Conservation (phyloP, 148 eudicot genomes). For the Tetragonia tetragonoides region DNA sequence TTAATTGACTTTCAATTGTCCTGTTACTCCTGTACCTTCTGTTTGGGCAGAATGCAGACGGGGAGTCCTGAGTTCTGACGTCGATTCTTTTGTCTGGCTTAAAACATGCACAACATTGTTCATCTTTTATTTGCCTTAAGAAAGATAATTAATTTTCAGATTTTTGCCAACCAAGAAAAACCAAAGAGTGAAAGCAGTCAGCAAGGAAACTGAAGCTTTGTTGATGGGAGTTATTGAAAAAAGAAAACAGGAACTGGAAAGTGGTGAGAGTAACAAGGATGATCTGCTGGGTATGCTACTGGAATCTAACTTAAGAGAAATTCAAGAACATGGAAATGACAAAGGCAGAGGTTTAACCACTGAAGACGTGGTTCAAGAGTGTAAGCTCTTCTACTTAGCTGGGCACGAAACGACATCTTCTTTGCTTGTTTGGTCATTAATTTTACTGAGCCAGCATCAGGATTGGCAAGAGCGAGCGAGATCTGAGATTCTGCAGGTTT, state of each 20-base stretch:
- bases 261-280: neutral
- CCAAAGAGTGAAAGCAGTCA: constrained; percentile 12
- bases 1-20: no score
- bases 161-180: constrained; percentile 22
- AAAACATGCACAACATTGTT: no score
- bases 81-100: no score
- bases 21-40: no score
- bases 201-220: constrained; percentile 12
- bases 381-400: constrained; percentile 27
- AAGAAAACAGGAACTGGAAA: constrained; percentile 5
- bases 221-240: constrained; percentile 20
- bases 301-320: constrained; percentile 9
- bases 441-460: constrained; percentile 24
- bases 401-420: constrained; percentile 18
- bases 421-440: constrained; percentile 16
- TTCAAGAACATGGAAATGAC: constrained; percentile 3
- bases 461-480: constrained; percentile 29
- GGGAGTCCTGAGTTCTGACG: no score
- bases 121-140: no score
- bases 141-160: no score
- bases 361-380: constrained; percentile 28
- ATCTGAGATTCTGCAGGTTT: constrained; percentile 16
- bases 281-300: constrained; percentile 17
- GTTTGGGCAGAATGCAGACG: no score
- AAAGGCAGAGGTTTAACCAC: constrained; percentile 20